These are phyloP conservation scores for Populus simonii DNA, from an alignment of 345 rosid genomes.

Conservation along the genomic window DNA sequence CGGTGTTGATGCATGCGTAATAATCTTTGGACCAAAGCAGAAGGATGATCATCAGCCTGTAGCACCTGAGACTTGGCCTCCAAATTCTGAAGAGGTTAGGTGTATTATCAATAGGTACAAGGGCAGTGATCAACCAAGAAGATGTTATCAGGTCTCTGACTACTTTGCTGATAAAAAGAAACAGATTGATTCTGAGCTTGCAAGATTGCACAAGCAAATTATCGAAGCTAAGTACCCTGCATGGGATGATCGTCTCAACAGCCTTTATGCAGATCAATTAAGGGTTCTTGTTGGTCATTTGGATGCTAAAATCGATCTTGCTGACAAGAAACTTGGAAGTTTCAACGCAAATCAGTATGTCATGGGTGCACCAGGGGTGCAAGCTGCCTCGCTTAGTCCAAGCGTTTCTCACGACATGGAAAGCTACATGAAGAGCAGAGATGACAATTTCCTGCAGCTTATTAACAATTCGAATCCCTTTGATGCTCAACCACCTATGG, in stretches of 20 bases:
- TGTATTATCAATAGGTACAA: constrained; percentile 3
- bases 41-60: not conserved
- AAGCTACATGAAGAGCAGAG: not conserved
- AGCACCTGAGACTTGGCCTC: constrained; percentile 6
- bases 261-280: not conserved
- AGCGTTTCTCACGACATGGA: not conserved
- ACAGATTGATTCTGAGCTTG: not conserved
- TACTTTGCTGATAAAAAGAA: constrained; percentile 16
- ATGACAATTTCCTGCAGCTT: not conserved
- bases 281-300: not conserved
- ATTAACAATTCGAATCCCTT: not conserved
- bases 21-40: constrained; percentile 3
- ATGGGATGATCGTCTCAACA: not conserved
- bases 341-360: not conserved
- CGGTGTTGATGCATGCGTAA: constrained; percentile 16
- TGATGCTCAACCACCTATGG: not conserved
- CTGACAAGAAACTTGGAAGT: not conserved
- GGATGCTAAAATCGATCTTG: not conserved
- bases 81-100: not conserved
- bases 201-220: not conserved
- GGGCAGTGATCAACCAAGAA: not conserved
- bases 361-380: not conserved
- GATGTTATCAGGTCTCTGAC: not conserved
- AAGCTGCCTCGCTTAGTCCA: no score
- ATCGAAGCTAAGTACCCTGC: not conserved